A percentile compares a stretch with the other conserved stretches of the same genome.
These are phyloP conservation scores for Rhododendron williamsianum DNA, from an alignment of 148 eudicot genomes.

Conservation along the genomic window DNA sequence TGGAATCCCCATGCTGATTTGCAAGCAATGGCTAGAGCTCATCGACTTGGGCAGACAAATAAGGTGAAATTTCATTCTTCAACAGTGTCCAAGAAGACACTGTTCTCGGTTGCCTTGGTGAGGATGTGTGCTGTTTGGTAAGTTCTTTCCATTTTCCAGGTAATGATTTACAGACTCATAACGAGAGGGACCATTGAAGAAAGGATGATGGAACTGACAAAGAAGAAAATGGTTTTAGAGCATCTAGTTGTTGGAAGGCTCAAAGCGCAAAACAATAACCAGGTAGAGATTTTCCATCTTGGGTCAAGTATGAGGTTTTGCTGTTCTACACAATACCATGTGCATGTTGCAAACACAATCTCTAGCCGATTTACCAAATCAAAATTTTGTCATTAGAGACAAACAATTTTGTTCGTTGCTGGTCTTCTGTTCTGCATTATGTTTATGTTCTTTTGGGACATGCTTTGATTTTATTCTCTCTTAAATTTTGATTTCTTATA, in stretches of 20 bases:
- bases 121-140: background rate
- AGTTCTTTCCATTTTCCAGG: constrained; percentile 38
- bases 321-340: background rate
- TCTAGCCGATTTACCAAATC: background rate
- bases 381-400: background rate
- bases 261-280: constrained; percentile 85
- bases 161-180: constrained; percentile 93
- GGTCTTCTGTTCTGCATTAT: background rate
- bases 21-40: constrained; percentile 99
- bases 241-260: constrained; percentile 98
- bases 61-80: constrained; percentile 46
- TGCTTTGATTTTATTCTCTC: background rate
- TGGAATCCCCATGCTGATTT: constrained; percentile 99
- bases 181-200: constrained; percentile 96
- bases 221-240: constrained; percentile 96
- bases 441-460: background rate
- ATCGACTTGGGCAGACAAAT: constrained; percentile 93
- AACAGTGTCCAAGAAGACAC: background rate
- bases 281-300: constrained; percentile 42
- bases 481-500: background rate
- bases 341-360: background rate
- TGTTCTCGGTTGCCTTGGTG: background rate
- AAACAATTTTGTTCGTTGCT: background rate
- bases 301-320: background rate
- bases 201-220: constrained; percentile 98